Evolutionary conservation across 148 eudicot genomes (phyloP).

Genomic region (Spergularia bocconei): DNA sequence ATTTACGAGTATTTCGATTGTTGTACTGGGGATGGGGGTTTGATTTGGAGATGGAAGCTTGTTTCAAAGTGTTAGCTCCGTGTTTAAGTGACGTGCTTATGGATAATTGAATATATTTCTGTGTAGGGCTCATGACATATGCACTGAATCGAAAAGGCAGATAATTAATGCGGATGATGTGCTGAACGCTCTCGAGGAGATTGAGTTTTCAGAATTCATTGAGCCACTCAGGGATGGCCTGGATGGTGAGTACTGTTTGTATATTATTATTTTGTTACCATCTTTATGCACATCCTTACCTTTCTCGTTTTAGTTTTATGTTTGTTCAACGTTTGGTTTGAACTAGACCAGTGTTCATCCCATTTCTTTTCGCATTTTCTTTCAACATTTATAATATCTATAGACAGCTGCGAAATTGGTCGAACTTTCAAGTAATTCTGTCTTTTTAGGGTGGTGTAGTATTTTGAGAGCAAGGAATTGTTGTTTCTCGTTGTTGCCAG

Average conservation of each 20-base stretch:
- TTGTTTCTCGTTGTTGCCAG: background rate
- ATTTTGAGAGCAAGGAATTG: background rate
- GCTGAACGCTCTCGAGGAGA: constrained; percentile 78
- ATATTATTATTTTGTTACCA: background rate
- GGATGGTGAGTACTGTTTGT: constrained; percentile 44
- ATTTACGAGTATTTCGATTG: background rate
- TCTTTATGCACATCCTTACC: background rate
- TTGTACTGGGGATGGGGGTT: background rate
- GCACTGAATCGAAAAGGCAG: constrained; percentile 80
- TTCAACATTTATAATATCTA: background rate
- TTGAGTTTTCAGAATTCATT: constrained; percentile 75
- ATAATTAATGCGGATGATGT: constrained; percentile 87
- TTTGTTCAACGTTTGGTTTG: background rate
- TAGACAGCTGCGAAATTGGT: background rate
- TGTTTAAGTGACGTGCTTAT: constrained; percentile 10
- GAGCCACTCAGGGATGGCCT: constrained; percentile 68
- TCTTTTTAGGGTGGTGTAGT: background rate
- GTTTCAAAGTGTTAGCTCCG: background rate
- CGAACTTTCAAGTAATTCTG: background rate
- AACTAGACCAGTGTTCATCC: background rate
- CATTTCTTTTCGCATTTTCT: background rate
- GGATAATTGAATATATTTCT: background rate
- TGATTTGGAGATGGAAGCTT: background rate
- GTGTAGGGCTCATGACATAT: constrained; percentile 82
- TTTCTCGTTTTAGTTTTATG: background rate